Conservation (phyloP, 2,329 filamentous ascomycete species). For the Diaporthe vaccinii region DNA sequence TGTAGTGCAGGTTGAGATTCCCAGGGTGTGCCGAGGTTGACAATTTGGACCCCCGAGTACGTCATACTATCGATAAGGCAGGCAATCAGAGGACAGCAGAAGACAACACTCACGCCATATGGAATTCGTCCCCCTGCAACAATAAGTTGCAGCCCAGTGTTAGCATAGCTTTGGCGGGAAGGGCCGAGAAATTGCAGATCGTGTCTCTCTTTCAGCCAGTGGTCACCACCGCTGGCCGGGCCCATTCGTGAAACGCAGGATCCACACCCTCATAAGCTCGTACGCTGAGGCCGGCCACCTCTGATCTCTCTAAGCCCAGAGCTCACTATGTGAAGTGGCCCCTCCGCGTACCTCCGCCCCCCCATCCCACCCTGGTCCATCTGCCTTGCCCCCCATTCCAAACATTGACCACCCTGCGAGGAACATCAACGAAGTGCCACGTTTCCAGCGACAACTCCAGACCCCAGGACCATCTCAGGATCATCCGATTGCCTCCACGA, state of each 20-base stretch:
- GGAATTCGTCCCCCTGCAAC: not conserved
- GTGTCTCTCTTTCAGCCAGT: not conserved
- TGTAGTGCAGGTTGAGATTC: not conserved
- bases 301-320: constrained; percentile 31
- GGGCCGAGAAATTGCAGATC: not conserved
- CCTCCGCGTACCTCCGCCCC: constrained; percentile 10
- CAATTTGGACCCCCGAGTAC: constrained; percentile 26
- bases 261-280: constrained; percentile 25
- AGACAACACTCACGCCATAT: not conserved
- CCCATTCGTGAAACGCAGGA: constrained; percentile 23
- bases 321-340: constrained; percentile 14
- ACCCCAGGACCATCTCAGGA: not conserved
- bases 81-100: constrained; percentile 9
- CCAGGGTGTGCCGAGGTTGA: constrained; percentile 7
- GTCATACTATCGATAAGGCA: constrained; percentile 30
- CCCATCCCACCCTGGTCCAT: constrained; percentile 19
- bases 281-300: constrained; percentile 28
- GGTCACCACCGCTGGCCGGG: constrained; percentile 22
- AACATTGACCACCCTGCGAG: constrained; percentile 1
- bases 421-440: constrained; percentile 35
- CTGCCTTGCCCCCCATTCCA: constrained; percentile 3
- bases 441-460: constrained; percentile 4
- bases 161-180: not conserved
- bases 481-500: not conserved
- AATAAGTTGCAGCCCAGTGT: not conserved